Percentiles rank a stretch among this genome's conserved stretches.
Conservation (phyloP, 306 rosid species). For the Myrica gale region DNA sequence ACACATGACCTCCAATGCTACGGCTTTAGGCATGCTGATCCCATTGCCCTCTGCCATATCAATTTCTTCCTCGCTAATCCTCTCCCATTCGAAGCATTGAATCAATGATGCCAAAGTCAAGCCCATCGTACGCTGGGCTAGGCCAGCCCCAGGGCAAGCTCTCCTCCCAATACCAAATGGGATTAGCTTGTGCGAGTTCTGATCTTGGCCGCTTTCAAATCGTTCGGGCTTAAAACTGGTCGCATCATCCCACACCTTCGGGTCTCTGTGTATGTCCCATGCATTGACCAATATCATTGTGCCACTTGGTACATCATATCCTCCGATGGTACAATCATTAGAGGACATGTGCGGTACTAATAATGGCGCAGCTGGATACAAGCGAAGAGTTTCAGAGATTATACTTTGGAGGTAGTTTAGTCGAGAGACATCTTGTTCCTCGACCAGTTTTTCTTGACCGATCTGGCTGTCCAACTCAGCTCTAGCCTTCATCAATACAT, state of each 20-base stretch:
- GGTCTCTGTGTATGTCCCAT: slow-evolving; percentile 43
- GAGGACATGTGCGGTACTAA: not conserved
- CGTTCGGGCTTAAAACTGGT: slow-evolving; percentile 36
- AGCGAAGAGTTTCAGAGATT: slow-evolving; percentile 32
- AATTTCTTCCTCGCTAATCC: slow-evolving; percentile 17
- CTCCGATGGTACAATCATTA: not conserved
- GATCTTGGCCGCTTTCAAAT: not conserved
- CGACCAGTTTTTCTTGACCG: slow-evolving; percentile 26
- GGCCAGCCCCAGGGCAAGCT: not conserved
- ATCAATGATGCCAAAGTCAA: slow-evolving; percentile 36
- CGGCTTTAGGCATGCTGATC: slow-evolving; percentile 31
- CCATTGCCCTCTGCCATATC: slow-evolving; percentile 43
- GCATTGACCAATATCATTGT: slow-evolving; percentile 31
- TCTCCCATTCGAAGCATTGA: slow-evolving; percentile 50
- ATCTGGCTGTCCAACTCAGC: slow-evolving; percentile 21
- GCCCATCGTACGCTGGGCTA: not conserved
- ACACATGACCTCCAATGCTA: slow-evolving; percentile 40
- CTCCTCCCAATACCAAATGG: slow-evolving; percentile 31
- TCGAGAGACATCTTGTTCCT: slow-evolving; percentile 4
- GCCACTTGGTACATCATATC: not conserved
- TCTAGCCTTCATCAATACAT: slow-evolving; percentile 26
- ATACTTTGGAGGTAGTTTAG: slow-evolving; percentile 37
- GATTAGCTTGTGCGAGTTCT: slow-evolving; percentile 1
- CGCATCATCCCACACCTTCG: slow-evolving; percentile 32
- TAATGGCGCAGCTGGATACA: not conserved